phyloP scores from a whole-genome alignment of 164 flowering plant genomes.

The Cinnamomum chago region DNA sequence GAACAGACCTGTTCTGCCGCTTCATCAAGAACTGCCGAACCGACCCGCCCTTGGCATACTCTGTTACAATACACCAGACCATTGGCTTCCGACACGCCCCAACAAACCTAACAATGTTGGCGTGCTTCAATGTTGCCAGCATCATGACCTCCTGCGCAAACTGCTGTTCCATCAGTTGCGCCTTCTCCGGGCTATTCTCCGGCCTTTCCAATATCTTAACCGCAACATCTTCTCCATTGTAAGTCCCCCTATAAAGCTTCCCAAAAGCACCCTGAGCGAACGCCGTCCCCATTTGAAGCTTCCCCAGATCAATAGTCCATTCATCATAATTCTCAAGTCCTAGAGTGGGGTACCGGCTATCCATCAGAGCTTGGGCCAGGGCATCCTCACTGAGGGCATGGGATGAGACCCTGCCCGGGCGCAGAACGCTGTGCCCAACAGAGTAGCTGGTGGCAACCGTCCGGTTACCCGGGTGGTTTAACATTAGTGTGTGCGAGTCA shows the following conservation, averaged over 20 bases:
- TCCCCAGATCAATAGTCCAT: conserved; percentile 71
- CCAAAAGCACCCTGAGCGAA: conserved; percentile 81
- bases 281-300: conserved; percentile 56
- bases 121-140: conserved; percentile 66
- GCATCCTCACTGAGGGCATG: conserved; percentile 35
- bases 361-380: conserved; percentile 62
- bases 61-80: conserved; percentile 81
- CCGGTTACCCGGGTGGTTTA: conserved; percentile 19
- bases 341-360: conserved; percentile 44
- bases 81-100: conserved; percentile 65
- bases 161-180: conserved; percentile 63
- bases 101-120: conserved; percentile 60
- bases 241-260: conserved; percentile 59
- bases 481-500: conserved; percentile 28
- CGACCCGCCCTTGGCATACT: conserved; percentile 76
- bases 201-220: conserved; percentile 77
- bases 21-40: conserved; percentile 55
- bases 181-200: conserved; percentile 44
- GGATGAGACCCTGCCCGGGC: conserved; percentile 25
- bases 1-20: conserved; percentile 53
- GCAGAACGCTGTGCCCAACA: conserved; percentile 30
- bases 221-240: conserved; percentile 71
- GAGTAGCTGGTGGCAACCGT: conserved; percentile 25
- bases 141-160: conserved; percentile 74
- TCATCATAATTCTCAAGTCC: conserved; percentile 59